Conservation (phyloP, 129 eudicot species). For the Heracleum sosnowskyi region DNA sequence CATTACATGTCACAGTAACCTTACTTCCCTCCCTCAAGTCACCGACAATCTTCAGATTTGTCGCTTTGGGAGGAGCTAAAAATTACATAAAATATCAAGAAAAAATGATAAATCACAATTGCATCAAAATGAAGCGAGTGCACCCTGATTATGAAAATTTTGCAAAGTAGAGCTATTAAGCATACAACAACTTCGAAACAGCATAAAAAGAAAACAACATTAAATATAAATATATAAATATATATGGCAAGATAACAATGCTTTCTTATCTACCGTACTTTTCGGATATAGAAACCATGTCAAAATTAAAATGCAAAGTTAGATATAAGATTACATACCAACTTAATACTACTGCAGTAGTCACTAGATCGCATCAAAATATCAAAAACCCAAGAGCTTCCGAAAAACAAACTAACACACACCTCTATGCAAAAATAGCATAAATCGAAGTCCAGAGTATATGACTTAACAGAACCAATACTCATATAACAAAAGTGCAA, state of each 20-base stretch:
- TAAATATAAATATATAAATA: no score
- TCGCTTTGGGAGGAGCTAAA: slow-evolving; percentile 96
- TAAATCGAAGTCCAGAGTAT: background rate
- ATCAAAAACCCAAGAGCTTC: no score
- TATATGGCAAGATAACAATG: background rate
- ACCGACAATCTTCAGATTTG: slow-evolving; percentile 66
- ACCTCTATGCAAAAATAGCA: background rate
- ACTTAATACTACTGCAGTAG: background rate
- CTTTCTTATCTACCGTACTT: background rate
- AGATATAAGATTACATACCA: background rate
- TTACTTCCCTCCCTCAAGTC: slow-evolving; percentile 92
- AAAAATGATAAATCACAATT: background rate
- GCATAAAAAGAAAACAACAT: background rate
- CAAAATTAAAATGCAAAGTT: background rate
- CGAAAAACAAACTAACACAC: no score
- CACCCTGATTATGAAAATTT: background rate
- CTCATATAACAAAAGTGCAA: background rate
- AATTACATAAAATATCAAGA: slow-evolving; percentile 20
- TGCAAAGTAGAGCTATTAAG: background rate
- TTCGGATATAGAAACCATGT: background rate
- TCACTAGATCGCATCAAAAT: no score
- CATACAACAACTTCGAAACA: background rate
- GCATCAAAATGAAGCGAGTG: background rate
- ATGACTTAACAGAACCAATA: background rate
- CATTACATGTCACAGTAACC: slow-evolving; percentile 66